Conservation (phyloP, 768 basidiomycete species). For the Leccinum boreale region DNA sequence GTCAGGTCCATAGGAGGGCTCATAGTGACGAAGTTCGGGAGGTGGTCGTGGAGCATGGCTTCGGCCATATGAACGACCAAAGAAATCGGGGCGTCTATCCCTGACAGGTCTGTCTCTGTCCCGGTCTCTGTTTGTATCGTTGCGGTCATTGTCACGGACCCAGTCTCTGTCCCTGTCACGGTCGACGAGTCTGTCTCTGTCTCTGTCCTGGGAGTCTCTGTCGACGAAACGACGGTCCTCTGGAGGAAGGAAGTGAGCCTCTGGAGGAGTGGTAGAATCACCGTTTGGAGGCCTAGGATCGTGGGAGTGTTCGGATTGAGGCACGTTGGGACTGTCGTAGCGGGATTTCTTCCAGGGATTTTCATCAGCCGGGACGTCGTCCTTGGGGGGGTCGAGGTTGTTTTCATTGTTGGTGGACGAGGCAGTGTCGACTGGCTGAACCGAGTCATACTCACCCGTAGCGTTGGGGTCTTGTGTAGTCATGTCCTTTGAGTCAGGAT, state of each 20-base stretch:
- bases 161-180: conserved; percentile 17
- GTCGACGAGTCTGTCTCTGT: conserved; percentile 8
- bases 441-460: conserved; percentile 30
- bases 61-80: conserved; percentile 38
- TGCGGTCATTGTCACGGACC: conserved; percentile 36
- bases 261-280: not conserved
- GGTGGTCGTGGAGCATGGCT: conserved; percentile 41
- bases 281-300: conserved; percentile 15
- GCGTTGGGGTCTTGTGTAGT: conserved; percentile 9
- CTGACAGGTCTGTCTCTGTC: conserved; percentile 33
- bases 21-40: conserved; percentile 47
- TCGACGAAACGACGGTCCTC: conserved; percentile 34
- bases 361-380: conserved; percentile 29
- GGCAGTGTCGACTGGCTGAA: conserved; percentile 20
- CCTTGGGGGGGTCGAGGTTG: conserved; percentile 29
- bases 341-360: conserved; percentile 27
- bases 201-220: conserved; percentile 31
- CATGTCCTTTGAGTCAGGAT: conserved; percentile 12
- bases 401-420: conserved; percentile 3
- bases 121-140: conserved; percentile 23
- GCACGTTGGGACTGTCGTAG: conserved; percentile 22
- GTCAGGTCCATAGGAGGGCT: conserved; percentile 38
- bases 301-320: conserved; percentile 6
- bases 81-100: conserved; percentile 38
- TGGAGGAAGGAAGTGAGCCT: conserved; percentile 15